A percentile compares a stretch with the other conserved stretches of the same genome.
These are phyloP conservation scores for Salvia miltiorrhiza DNA, from an alignment of 257 asterid species.

Conservation along the genomic window DNA sequence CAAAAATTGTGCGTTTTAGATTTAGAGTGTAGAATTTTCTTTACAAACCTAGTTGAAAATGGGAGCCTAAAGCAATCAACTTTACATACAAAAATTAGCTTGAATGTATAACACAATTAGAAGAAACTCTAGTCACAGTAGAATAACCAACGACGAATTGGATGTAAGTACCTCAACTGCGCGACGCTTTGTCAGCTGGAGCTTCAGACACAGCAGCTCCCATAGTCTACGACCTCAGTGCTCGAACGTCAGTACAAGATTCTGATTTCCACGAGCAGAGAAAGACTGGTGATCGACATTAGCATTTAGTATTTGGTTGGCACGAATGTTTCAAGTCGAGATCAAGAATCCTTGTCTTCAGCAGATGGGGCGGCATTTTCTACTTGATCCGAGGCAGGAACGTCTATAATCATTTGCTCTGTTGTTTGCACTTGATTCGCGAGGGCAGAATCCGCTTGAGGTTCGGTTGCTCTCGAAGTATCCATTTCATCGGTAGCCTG, in stretches of 20 bases:
- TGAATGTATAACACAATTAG: conserved; percentile 19
- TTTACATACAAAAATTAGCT: conserved; percentile 28
- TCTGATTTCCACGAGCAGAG: not conserved
- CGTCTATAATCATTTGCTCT: conserved; percentile 42
- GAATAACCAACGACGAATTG: not conserved
- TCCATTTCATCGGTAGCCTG: conserved; percentile 35
- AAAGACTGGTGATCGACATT: not conserved
- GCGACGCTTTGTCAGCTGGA: conserved; percentile 5
- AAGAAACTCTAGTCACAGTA: conserved; percentile 11
- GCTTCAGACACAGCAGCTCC: conserved; percentile 3
- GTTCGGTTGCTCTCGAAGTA: conserved; percentile 12
- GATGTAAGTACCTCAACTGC: conserved; percentile 7
- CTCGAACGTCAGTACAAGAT: not conserved
- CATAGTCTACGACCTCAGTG: not conserved
- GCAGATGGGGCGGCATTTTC: conserved; percentile 16
- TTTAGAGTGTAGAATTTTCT: not conserved
- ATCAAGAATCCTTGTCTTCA: conserved; percentile 35
- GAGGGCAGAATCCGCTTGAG: conserved; percentile 22
- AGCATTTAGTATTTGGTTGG: not conserved
- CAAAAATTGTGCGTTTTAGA: not conserved
- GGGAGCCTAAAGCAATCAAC: not conserved
- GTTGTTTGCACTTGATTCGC: conserved; percentile 22
- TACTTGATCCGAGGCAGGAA: conserved; percentile 23
- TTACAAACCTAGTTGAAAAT: conserved; percentile 16
- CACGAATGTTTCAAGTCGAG: not conserved